A percentile compares a stretch with the other conserved stretches of the same genome.
These are phyloP conservation scores for Aspergillus aculeatinus DNA, from an alignment of 2,329 filamentous ascomycete species.

Conservation along the genomic window DNA sequence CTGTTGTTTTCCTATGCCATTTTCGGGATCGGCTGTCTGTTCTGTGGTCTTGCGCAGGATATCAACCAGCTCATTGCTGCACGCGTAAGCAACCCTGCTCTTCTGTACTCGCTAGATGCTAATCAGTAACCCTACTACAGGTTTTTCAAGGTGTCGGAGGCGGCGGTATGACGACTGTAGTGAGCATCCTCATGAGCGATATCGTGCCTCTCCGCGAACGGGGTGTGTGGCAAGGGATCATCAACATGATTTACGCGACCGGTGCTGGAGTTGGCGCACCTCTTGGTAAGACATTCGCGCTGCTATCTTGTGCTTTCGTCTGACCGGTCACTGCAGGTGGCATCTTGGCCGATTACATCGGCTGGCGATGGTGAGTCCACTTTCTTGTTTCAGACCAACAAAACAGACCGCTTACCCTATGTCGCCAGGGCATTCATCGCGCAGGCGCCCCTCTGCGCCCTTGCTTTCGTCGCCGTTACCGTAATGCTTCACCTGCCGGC, in stretches of 20 bases:
- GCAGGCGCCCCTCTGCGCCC: constrained; percentile 67
- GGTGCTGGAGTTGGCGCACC: constrained; percentile 70
- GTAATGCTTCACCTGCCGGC: constrained; percentile 63
- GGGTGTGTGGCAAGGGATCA: constrained; percentile 70
- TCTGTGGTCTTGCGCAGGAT: constrained; percentile 60
- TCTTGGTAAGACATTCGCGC: constrained; percentile 47
- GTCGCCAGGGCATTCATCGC: constrained; percentile 63
- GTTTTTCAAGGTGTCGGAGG: constrained; percentile 65
- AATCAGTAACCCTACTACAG: constrained; percentile 37
- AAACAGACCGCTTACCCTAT: too few species aligned
- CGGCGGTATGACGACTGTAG: constrained; percentile 69
- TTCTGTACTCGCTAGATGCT: constrained; percentile 19
- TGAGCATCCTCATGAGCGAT: constrained; percentile 69
- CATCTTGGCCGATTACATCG: constrained; percentile 68
- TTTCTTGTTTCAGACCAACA: too few species aligned
- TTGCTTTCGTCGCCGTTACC: constrained; percentile 65
- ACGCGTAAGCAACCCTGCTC: constrained; percentile 42
- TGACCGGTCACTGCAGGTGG: constrained; percentile 46
- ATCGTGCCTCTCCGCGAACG: constrained; percentile 67
- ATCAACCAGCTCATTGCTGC: constrained; percentile 67
- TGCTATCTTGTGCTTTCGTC: not conserved
- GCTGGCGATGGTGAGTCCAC: constrained; percentile 66
- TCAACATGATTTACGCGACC: constrained; percentile 69
- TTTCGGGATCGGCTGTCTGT: constrained; percentile 52
- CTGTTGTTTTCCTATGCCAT: constrained; percentile 53